Percentiles rank a stretch among this genome's conserved stretches.
phyloP scores from a whole-genome alignment of 148 eudicot species.

The Persicaria tinctoria region DNA sequence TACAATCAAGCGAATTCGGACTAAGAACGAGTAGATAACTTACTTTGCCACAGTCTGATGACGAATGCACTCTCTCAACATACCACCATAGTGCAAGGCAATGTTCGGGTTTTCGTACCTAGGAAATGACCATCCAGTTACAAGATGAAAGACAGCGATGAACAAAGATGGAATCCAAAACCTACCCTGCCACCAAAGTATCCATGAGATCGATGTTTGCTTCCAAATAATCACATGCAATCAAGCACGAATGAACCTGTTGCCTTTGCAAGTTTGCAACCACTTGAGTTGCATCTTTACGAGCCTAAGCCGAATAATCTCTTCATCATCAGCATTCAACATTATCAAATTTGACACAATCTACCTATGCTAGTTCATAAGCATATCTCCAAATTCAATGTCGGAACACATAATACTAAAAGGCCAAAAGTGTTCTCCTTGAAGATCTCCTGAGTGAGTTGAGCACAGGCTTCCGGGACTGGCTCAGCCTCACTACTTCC shows the following conservation, averaged over 20 bases:
- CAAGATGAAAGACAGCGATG: not conserved
- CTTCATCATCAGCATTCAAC: conserved; percentile 6
- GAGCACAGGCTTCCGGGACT: conserved; percentile 38
- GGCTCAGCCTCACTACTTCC: conserved; percentile 45
- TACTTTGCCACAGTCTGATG: conserved; percentile 23
- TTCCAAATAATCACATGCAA: conserved; percentile 50
- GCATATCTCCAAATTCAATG: conserved; percentile 40
- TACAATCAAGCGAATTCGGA: not conserved
- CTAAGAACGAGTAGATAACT: not conserved
- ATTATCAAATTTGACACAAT: not conserved
- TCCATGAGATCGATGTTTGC: conserved; percentile 40
- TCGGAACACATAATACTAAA: conserved; percentile 35
- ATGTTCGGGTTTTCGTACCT: conserved; percentile 18
- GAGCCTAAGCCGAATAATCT: conserved; percentile 22
- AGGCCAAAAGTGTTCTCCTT: conserved; percentile 35
- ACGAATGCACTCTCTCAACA: conserved; percentile 21
- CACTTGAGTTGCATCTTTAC: conserved; percentile 45
- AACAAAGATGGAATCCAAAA: not conserved
- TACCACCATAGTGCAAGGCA: conserved; percentile 22
- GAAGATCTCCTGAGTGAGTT: conserved; percentile 45
- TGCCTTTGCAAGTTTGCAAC: conserved; percentile 56
- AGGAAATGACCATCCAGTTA: not conserved
- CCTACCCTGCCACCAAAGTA: conserved; percentile 34
- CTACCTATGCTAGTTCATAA: not conserved
- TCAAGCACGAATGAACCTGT: conserved; percentile 29